Base-by-base conservation (phyloP, 352 stramenopile species). In the Phytophthora agathidicida region DNA sequence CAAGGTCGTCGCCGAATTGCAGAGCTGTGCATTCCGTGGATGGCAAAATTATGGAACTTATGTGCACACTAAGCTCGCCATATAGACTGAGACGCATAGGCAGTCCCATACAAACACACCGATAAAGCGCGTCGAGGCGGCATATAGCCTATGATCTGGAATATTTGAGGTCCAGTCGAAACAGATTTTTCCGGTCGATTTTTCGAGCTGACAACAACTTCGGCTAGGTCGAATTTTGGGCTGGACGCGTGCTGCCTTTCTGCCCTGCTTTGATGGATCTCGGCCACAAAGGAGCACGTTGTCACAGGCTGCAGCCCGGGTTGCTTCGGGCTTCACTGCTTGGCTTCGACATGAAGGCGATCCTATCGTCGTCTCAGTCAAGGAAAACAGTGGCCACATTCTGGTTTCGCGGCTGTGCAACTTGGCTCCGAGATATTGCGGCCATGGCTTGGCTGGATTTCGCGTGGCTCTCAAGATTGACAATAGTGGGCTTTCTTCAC, bases 171-270 rank as follows among this genome's bases (percentile, higher is more conserved):
- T 20, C 11, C 23, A n/a, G n/a, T n/a, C n/a, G n/a, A n/a, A n/a
- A n/a, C n/a, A n/a, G n/a, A n/a, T n/a, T n/a, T n/a, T n/a, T n/a
- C n/a, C n/a, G n/a, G n/a, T 16, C 44, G 35, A 46, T 57, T 58
- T 64, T 64, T 64, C 27, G 37, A 45, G 46, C 19, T 22, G 36
- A 64, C 45, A 14, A 50, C 52, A 17, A 24, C 4, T 46, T 14
- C 14, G 14, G 14, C 39, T 20, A 28, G 43, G 20, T 33, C 16
- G 26, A 22, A 6, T 11, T 30, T 13, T 19, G 11, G 22, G 27
- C 10, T 19, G 38, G 30, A 11, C 22, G 5, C 20, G 11, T 6
- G 19, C 19, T 32, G 28, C 28, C 16, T 7, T 22, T 47, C 46
- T 53, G 27, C 20, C 8, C 14, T 56, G 11, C 26, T 41, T 48